phyloP scores from a whole-genome alignment of 2,329 filamentous ascomycete genomes.

The Endocalyx cinctus region DNA sequence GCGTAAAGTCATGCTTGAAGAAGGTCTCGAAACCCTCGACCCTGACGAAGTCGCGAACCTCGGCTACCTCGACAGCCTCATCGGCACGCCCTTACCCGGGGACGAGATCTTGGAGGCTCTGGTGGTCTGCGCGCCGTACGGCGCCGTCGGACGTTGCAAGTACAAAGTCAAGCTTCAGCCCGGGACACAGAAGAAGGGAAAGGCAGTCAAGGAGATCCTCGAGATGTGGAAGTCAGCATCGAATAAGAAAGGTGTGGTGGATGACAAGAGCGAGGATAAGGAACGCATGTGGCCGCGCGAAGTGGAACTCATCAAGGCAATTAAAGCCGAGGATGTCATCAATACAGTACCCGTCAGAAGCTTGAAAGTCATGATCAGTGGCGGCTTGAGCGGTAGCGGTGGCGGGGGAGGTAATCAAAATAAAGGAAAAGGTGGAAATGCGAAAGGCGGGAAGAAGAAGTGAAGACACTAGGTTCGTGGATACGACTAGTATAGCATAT shows the following conservation, averaged over 20 bases:
- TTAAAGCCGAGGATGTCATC: constrained; percentile 78
- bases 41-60: constrained; percentile 52
- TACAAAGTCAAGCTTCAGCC: constrained; percentile 96
- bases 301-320: constrained; percentile 73
- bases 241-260: constrained; percentile 51
- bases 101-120: constrained; percentile 74
- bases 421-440: constrained; percentile 30
- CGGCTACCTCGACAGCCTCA: constrained; percentile 62
- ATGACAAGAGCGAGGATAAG: constrained; percentile 55
- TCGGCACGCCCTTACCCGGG: constrained; percentile 72
- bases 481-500: too few relatives aligned
- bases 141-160: constrained; percentile 65
- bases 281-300: constrained; percentile 84
- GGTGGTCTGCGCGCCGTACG: constrained; percentile 62
- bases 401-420: constrained; percentile 31
- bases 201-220: constrained; percentile 87
- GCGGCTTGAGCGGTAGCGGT: constrained; percentile 35
- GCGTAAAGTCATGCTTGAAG: constrained; percentile 55
- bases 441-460: constrained; percentile 36
- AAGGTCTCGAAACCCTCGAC: constrained; percentile 55
- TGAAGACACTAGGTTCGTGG: too few relatives aligned
- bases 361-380: constrained; percentile 71
- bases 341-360: constrained; percentile 78
- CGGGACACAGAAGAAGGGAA: constrained; percentile 85
- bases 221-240: constrained; percentile 70